These are phyloP conservation scores for Globisporangium heterothallicum DNA, from an alignment of 352 stramenopile species.

Conservation along the genomic window DNA sequence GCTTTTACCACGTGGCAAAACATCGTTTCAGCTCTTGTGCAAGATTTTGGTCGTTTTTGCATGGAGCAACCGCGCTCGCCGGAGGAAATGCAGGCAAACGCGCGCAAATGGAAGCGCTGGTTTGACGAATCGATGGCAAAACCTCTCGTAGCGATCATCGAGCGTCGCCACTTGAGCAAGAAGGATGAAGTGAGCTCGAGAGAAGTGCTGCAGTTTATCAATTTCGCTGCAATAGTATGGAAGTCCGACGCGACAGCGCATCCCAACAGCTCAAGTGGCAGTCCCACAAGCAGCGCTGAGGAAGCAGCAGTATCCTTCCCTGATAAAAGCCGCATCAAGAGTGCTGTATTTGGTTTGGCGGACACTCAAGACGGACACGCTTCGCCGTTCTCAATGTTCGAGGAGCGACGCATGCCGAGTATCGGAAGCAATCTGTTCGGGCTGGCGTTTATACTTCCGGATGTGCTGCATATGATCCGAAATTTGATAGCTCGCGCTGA, in stretches of 20 bases:
- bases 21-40: conserved; percentile 32
- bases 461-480: conserved; percentile 38
- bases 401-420: conserved; percentile 1
- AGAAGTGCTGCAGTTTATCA: conserved; percentile 28
- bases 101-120: conserved; percentile 55
- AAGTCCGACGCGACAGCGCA: neutral
- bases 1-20: conserved; percentile 42
- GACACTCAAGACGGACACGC: conserved; percentile 6
- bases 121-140: conserved; percentile 39
- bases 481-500: conserved; percentile 21
- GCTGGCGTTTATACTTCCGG: conserved; percentile 43
- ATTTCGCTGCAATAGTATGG: conserved; percentile 22
- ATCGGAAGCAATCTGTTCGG: conserved; percentile 30
- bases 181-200: neutral
- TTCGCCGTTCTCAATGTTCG: neutral
- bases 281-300: neutral
- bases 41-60: conserved; percentile 50
- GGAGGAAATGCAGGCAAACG: conserved; percentile 28
- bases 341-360: conserved; percentile 4
- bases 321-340: neutral
- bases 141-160: conserved; percentile 19
- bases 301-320: neutral
- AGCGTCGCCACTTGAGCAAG: neutral
- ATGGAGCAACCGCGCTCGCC: conserved; percentile 8
- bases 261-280: neutral